Percentiles rank a stretch among this genome's conserved stretches.
These are phyloP conservation scores for Colletotrichum agaves DNA, from an alignment of 2,329 filamentous ascomycete species.

Conservation along the genomic window DNA sequence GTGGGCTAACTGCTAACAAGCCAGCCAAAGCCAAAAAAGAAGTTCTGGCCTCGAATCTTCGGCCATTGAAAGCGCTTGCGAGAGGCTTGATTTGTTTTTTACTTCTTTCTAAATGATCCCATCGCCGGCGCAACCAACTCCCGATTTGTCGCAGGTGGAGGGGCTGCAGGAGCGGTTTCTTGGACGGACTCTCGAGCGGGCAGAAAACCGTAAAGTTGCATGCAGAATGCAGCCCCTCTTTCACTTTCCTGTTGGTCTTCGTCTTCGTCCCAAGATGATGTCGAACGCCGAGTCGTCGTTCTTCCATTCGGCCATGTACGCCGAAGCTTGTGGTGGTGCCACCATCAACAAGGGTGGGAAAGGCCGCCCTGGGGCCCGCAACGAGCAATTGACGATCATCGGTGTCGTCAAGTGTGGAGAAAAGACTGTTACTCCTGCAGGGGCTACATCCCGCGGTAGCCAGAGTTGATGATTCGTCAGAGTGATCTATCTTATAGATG, in stretches of 20 bases:
- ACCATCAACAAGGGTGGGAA: background rate
- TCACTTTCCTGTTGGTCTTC: background rate
- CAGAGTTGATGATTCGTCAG: background rate
- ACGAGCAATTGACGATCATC: background rate
- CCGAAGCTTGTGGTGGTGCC: background rate
- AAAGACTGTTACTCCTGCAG: background rate
- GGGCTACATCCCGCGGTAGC: background rate
- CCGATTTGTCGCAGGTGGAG: constrained; percentile 15
- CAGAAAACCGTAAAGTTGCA: constrained; percentile 3
- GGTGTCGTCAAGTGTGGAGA: background rate
- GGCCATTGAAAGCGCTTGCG: background rate
- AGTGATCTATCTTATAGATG: background rate
- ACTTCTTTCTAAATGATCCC: constrained; percentile 6
- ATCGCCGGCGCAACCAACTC: background rate
- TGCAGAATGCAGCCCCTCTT: background rate
- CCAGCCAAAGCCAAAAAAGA: background rate
- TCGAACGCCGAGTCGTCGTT: background rate
- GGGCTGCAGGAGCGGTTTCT: background rate
- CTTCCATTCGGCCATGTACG: background rate
- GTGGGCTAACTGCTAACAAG: background rate
- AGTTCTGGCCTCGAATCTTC: background rate
- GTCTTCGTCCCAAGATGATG: background rate
- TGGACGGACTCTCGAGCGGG: constrained; percentile 1
- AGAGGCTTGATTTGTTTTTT: background rate
- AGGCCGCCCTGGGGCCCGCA: background rate